Evolutionary conservation across 2,329 filamentous ascomycete genomes (phyloP).

Genomic region (Colletotrichum sp.): DNA sequence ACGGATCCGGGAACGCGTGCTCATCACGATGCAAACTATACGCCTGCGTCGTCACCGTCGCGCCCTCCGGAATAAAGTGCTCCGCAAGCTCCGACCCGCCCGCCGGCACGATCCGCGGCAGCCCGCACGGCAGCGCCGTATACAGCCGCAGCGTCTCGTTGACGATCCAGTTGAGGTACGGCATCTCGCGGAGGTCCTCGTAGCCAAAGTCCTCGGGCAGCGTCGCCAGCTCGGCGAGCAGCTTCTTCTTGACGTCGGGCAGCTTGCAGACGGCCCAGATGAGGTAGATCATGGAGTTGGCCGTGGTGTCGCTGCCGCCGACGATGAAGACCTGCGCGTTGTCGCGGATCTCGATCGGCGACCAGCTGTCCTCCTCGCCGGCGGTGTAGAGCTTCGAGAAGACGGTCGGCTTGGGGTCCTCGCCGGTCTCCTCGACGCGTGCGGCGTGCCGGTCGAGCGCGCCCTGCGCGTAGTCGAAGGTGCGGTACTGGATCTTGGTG

Average conservation of each 20-base stretch:
- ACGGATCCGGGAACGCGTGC: slow-evolving; percentile 44
- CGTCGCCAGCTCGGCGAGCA: slow-evolving; percentile 38
- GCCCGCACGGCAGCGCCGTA: slow-evolving; percentile 39
- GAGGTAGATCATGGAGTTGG: slow-evolving; percentile 54
- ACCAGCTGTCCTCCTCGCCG: slow-evolving; percentile 1
- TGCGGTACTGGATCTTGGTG: background rate
- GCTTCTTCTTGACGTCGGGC: slow-evolving; percentile 31
- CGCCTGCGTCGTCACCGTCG: slow-evolving; percentile 45
- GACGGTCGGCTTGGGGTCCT: background rate
- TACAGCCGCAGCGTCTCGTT: slow-evolving; percentile 52
- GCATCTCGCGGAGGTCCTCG: slow-evolving; percentile 39
- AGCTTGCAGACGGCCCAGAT: slow-evolving; percentile 42
- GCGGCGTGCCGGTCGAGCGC: slow-evolving; percentile 8
- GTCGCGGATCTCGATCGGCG: slow-evolving; percentile 13
- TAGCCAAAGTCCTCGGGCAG: slow-evolving; percentile 30
- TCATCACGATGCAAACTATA: slow-evolving; percentile 52
- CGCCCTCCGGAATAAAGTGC: slow-evolving; percentile 43
- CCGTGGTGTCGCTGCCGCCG: slow-evolving; percentile 59
- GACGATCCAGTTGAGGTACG: slow-evolving; percentile 46
- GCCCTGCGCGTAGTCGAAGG: slow-evolving; percentile 5
- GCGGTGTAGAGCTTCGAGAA: slow-evolving; percentile 16
- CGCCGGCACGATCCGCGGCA: slow-evolving; percentile 45
- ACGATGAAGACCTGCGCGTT: slow-evolving; percentile 43
- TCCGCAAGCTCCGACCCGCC: slow-evolving; percentile 44
- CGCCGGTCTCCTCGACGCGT: background rate